Evolutionary conservation across 495 filamentous ascomycete genomes (phyloP), one percentile per base, ranked within the genome.

Genomic region (Lasiosphaeria hispida): DNA sequence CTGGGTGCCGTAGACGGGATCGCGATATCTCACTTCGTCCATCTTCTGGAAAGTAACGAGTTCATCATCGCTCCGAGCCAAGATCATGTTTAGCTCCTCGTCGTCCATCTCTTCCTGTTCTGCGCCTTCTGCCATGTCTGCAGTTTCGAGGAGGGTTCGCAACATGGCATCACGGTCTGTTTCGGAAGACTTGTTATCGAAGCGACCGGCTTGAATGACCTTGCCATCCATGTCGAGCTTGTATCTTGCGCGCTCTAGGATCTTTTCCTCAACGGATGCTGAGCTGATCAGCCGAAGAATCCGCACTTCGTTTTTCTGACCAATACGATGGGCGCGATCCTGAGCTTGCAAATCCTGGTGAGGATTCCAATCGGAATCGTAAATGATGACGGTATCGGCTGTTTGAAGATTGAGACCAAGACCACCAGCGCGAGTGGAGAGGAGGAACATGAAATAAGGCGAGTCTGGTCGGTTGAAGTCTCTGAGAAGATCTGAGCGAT

Each of bases 181-280:
- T 66, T 96, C 96, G 10, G 94, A 97, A 1, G 94, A 98, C 70
- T 97, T 98, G 75, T 98, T 98, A 65, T 98, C 94, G 75, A 98
- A 98, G 62, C 95, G 94, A 81, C 94, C 94, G 45, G 94, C 94
- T 70, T 98, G 94, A 60, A 98, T 98, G 64, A 98, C 92, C 77
- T 98, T 98, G 69, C 94, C 95, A 68, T 98, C 94, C 86, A 98
- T 96, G 70, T 97, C 93, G 52, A 98, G 83, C 81, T 98, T 98
- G 79, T 86, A 98, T 68, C 96, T 88, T 0, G 94, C 94, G 60
- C 93, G 89, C 75, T 97, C 95, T 37, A 98, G 77, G 69, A 98
- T 98, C 78, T 97, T 96, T 73, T 98, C 94, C 74, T 98, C 94
- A 14, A 98, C 91, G 1, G 95, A 97, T 63, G 96, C 95, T 4